Conservation (phyloP, 2,329 filamentous ascomycete species). For the Geosmithia flava region DNA sequence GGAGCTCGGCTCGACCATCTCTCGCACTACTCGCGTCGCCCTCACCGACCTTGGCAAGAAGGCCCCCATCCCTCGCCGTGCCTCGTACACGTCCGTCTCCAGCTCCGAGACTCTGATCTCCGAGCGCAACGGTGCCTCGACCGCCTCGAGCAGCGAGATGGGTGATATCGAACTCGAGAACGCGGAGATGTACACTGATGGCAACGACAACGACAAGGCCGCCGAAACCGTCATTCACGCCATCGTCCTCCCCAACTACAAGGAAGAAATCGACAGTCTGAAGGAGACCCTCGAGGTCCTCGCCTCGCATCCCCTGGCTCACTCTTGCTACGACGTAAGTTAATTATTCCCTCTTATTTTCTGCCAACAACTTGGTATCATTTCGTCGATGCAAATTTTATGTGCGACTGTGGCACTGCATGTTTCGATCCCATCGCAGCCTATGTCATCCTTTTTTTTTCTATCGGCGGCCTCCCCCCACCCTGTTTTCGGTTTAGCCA, state of each 20-base stretch:
- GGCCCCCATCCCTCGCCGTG: slow-evolving; percentile 29
- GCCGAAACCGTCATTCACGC: slow-evolving; percentile 42
- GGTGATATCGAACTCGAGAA: slow-evolving; percentile 26
- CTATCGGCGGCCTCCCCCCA: neutral
- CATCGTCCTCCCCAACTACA: slow-evolving; percentile 63
- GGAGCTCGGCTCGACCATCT: slow-evolving; percentile 39
- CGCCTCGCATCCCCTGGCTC: slow-evolving; percentile 52
- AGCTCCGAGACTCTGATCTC: slow-evolving; percentile 40
- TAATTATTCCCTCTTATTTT: neutral
- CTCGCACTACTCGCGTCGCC: slow-evolving; percentile 24
- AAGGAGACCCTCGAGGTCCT: slow-evolving; percentile 57
- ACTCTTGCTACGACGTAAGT: slow-evolving; percentile 57
- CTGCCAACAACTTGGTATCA: neutral
- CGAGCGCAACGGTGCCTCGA: slow-evolving; percentile 23
- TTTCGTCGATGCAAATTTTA: neutral
- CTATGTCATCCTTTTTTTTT: neutral
- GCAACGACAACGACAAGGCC: slow-evolving; percentile 14
- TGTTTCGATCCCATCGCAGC: neutral
- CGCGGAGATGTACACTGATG: slow-evolving; percentile 29
- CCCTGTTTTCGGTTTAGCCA: neutral
- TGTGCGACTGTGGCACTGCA: neutral
- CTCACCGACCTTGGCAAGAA: slow-evolving; percentile 32
- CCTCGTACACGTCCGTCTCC: slow-evolving; percentile 40
- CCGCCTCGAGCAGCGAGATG: slow-evolving; percentile 35
- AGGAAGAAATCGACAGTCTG: slow-evolving; percentile 57